Base-by-base conservation (phyloP, 2,329 filamentous ascomycete species). In the Cytospora piceicola region DNA sequence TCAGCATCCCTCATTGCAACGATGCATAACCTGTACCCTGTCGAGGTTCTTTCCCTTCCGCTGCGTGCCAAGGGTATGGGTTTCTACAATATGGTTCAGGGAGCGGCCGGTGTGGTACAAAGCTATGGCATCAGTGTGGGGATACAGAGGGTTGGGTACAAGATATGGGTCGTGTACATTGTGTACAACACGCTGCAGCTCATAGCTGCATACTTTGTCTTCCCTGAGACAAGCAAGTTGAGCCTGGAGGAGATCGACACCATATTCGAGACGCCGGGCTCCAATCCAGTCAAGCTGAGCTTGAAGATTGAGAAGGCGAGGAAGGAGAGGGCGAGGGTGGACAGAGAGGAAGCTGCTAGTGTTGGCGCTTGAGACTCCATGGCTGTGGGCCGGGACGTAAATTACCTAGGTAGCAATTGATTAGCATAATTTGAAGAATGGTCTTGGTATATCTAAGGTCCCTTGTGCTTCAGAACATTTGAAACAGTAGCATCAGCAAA, bases 231-330 rank as follows among this genome's bases (percentile, higher is more conserved):
- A 14, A 79, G 79, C 54, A 77, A 76, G 24, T 72, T 83, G 42
- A 80, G 77, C 27, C 75, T 86, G 53, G 84, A 87, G 71, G 83
- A 87, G 73, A 86, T 86, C 59, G 83, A 86, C 69, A 81, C 81
- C 53, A 84, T 88, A 63, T 88, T 88, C 66, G 84, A 71, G 60
- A 71, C 68, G 8, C 67, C 68, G 0, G 69, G 69, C 32, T 57
- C 64, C 12, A 67, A 69, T 24, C 68, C 69, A 0, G 69, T 69
- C 22, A 65, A 62, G 61, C 17, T 71, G 49, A 69, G 66, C 27
- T 51, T 68, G 61, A 71, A 69, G 65, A 71, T 70, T 4, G 65
- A 46, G 17, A 59, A 56, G 51, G 69, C 69, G 4, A 71, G 67
- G 62, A 61, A 49, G 32, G 69, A 68, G 54, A 67, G 57, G 62